Conservation (phyloP, 768 basidiomycete species). For the Suillus lakei region DNA sequence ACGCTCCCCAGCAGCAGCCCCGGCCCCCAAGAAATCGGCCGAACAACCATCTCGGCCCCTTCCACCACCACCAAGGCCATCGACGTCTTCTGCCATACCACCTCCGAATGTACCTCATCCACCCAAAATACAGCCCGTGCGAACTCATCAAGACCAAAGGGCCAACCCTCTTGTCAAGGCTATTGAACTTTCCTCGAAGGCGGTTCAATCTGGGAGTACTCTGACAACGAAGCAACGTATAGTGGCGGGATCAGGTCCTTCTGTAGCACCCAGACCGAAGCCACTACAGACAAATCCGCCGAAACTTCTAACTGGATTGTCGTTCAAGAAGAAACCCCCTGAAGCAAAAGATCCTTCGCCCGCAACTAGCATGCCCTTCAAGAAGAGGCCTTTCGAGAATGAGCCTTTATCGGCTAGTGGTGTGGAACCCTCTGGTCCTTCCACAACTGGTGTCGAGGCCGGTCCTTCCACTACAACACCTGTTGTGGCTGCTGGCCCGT, state of each 20-base stretch:
- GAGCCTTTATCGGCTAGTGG: background rate
- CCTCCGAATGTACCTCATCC: slow-evolving; percentile 14
- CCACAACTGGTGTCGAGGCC: background rate
- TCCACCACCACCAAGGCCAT: slow-evolving; percentile 9
- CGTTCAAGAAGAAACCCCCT: slow-evolving; percentile 48
- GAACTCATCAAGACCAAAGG: slow-evolving; percentile 37
- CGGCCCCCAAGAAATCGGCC: background rate
- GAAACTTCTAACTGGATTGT: slow-evolving; percentile 37
- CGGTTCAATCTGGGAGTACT: slow-evolving; percentile 36
- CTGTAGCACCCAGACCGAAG: slow-evolving; percentile 40
- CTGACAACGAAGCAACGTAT: slow-evolving; percentile 58
- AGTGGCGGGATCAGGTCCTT: slow-evolving; percentile 41
- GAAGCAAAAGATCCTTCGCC: slow-evolving; percentile 19
- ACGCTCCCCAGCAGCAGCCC: background rate
- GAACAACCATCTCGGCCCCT: background rate
- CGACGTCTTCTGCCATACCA: background rate
- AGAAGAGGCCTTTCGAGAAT: background rate
- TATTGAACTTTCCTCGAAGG: slow-evolving; percentile 26
- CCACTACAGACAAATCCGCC: slow-evolving; percentile 28
- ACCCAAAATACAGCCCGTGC: slow-evolving; percentile 19
- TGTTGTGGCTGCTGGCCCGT: background rate
- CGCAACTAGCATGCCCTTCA: background rate
- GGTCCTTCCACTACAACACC: background rate
- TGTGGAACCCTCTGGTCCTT: background rate
- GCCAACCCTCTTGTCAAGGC: slow-evolving; percentile 37